phyloP scores from a whole-genome alignment of 2,329 filamentous ascomycete species.

The Lecanoromycetidae sp. region DNA sequence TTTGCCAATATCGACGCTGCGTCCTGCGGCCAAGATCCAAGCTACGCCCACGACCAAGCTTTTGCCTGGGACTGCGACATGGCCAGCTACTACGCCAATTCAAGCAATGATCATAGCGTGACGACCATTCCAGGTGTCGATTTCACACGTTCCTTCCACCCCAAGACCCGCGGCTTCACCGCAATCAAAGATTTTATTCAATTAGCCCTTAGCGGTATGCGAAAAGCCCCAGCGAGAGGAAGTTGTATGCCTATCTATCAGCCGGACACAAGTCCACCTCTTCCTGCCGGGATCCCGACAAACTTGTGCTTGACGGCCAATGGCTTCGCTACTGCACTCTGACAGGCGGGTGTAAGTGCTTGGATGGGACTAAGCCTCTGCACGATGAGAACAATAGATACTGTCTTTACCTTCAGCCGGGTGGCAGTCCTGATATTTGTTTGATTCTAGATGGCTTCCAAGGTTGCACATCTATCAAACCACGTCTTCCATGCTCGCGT shows the following conservation, averaged over 20 bases:
- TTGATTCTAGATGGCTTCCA: not conserved
- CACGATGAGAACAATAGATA: not conserved
- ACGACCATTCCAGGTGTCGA: not conserved
- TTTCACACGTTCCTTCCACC: slow-evolving; percentile 3
- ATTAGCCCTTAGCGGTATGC: not conserved
- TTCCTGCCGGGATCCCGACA: not conserved
- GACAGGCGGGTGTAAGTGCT: not conserved
- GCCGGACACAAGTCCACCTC: not conserved
- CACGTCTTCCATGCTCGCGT: not conserved
- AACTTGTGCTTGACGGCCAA: not conserved
- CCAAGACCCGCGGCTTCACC: slow-evolving; percentile 2
- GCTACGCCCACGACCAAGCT: not conserved
- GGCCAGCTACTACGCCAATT: not conserved
- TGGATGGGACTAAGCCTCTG: not conserved
- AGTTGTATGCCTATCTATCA: not conserved
- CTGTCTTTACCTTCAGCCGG: not conserved
- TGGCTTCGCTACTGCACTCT: not conserved
- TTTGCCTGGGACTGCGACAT: slow-evolving; percentile 4
- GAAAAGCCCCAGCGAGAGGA: not conserved
- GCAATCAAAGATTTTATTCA: not conserved
- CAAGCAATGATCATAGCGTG: not conserved
- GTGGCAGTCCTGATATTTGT: not conserved
- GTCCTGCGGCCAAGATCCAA: not conserved
- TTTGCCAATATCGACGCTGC: not conserved
- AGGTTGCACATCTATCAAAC: not conserved